Evolutionary conservation across 192 early-diverging fungal species (phyloP).

Genomic region (Hyaloraphidium curvatum): DNA sequence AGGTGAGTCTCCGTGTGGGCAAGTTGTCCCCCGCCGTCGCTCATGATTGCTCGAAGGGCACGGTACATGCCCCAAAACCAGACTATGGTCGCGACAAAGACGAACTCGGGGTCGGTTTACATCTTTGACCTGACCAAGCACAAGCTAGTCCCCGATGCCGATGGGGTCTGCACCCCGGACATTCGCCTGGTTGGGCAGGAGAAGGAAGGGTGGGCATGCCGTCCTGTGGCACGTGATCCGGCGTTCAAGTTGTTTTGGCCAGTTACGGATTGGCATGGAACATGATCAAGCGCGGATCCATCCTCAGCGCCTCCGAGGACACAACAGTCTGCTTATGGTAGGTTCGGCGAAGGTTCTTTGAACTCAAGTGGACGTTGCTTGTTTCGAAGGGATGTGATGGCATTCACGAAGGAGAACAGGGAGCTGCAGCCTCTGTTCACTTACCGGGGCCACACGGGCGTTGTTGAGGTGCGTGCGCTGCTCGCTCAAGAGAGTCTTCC

Average conservation of each 20-base stretch:
- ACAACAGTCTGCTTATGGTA: constrained; percentile 74
- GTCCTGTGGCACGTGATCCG: neutral
- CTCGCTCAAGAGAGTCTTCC: neutral
- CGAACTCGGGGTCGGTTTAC: constrained; percentile 74
- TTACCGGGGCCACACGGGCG: constrained; percentile 71
- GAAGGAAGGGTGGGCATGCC: constrained; percentile 59
- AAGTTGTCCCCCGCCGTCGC: neutral
- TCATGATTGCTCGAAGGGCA: constrained; percentile 29
- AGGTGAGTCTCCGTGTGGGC: constrained; percentile 12
- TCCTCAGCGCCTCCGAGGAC: constrained; percentile 85
- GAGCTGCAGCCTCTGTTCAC: constrained; percentile 55
- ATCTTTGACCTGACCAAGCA: constrained; percentile 90
- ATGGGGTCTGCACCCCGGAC: constrained; percentile 67
- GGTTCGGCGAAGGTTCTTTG: neutral
- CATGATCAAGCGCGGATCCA: constrained; percentile 46
- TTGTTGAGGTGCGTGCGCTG: constrained; percentile 48
- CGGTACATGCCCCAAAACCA: constrained; percentile 93
- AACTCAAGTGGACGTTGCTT: too few relatives aligned
- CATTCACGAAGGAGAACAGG: constrained; percentile 52
- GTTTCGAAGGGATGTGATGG: too few relatives aligned
- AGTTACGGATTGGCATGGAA: constrained; percentile 92
- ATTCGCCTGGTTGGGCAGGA: constrained; percentile 70
- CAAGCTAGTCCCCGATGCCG: constrained; percentile 48
- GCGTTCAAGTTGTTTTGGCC: neutral
- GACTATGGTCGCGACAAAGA: constrained; percentile 89